Base-by-base conservation (phyloP, 2,329 filamentous ascomycete genomes). In the Beauveria bassiana region DNA sequence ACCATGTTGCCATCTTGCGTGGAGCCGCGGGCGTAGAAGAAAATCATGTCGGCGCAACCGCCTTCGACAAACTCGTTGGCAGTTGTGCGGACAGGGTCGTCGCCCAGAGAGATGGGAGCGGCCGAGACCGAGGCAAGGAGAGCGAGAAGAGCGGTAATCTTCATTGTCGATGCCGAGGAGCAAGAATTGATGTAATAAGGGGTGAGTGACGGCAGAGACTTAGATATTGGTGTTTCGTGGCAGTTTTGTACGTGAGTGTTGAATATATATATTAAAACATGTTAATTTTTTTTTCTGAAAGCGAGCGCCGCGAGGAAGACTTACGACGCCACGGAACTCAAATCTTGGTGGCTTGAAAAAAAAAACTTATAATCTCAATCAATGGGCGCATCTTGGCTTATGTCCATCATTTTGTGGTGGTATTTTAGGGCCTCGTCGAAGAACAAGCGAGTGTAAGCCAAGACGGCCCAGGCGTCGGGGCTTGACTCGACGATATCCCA, bases 21-120 rank as follows among this genome's bases (percentile, higher is more conserved):
- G 6, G 68, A 66, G 4, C 67, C 67, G 24, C 68, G 67, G n/a
- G 67, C 68, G 43, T 65, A 70, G 51, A 70, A 24, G 62, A 70
- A 63, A 45, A 68, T 66, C 31, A 68, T 64, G 26, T 66, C 65
- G 34, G 64, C 61, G 66, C 68, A 70, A 34, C 68, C 68, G 42
- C 64, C 62, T 9, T 64, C 45, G 18, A 61, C 65, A 62, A 68
- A 69, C 53, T 70, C 67, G 42, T 67, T 68, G 53, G 66, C 62
- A 1, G 61, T 65, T n/a, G 43, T 38, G 34, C 34, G 34, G 34
- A 14, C 34, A 16, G 34, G 34, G 34, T 38, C 34, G 34, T 38
- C 34, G 12, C 34, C 12, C 34, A 6, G 34, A 38, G 2, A 38
- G 34, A 38, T 5, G 34, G 34, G 34, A 38, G 34, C 38, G 24